Percentiles rank a stretch among this genome's conserved stretches.
These are phyloP conservation scores for Penicillium verhagenii DNA, from an alignment of 495 filamentous ascomycete genomes.

Conservation along the genomic window DNA sequence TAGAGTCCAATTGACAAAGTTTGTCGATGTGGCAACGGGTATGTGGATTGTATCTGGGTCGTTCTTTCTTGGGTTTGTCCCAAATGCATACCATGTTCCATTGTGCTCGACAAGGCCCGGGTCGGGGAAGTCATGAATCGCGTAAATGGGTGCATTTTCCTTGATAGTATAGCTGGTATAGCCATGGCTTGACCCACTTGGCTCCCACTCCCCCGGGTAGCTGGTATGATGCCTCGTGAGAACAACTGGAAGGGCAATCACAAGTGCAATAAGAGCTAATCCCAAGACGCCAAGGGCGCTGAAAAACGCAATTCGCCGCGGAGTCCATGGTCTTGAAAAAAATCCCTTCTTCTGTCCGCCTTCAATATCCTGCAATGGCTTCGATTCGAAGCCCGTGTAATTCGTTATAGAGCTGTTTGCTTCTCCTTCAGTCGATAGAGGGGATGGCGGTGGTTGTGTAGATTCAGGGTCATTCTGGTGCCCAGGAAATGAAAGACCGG, in stretches of 20 bases:
- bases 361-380: neutral
- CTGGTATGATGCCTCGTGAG: constrained; percentile 9
- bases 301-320: constrained; percentile 9
- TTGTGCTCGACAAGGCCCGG: constrained; percentile 34
- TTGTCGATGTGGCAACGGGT: constrained; percentile 31
- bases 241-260: constrained; percentile 21
- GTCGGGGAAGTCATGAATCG: constrained; percentile 34
- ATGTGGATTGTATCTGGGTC: constrained; percentile 22
- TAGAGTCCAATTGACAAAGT: constrained; percentile 34
- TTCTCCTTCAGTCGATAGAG: constrained; percentile 3
- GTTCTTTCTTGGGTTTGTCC: constrained; percentile 27
- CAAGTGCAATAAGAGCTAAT: constrained; percentile 12
- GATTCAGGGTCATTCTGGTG: neutral
- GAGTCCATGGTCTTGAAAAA: constrained; percentile 18
- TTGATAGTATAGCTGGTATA: constrained; percentile 21
- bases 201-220: constrained; percentile 6
- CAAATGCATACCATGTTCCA: constrained; percentile 37
- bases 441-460: neutral
- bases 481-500: too few species aligned
- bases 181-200: constrained; percentile 7
- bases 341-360: constrained; percentile 7
- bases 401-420: constrained; percentile 3
- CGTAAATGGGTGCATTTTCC: constrained; percentile 24
- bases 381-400: neutral
- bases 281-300: constrained; percentile 11